Evolutionary conservation across 169 alveolate species (phyloP), one percentile per base, ranked within the genome.

Genomic region (Plasmodium gaboni): DNA sequence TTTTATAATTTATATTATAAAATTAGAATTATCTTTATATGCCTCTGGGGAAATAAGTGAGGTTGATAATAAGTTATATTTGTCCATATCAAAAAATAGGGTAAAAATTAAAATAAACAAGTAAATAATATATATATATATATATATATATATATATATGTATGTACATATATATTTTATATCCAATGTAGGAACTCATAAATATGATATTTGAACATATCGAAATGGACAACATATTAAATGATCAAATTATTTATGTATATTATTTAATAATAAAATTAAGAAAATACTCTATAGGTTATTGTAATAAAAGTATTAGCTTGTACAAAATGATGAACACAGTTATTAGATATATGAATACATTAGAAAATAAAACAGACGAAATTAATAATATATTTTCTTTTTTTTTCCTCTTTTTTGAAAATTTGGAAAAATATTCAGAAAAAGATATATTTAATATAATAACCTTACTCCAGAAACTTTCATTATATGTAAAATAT

Each of bases 251-350:
- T 13, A 80, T 80, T 19, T 80, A 80, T 38, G 73, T 80, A 13
- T 80, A 80, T 42, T 80, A 80, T 68, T 68, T 80, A 48, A 68
- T 80, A 80, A 63, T 68, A 3, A 80, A 80, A 61, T 50, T 80
- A 51, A 55, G 83, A 60, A 80, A 80, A 51, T 80, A 80, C 69
- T 50, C 73, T 24, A 5, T 32, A 53, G 90, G 59, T 9, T 55
- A 12, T 55, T 64, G 59, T 15, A 26, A 61, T 44, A 80, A 80
- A 67, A 51, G 46, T 69, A n/a, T 80, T 26, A 80, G 64, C 26
- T 55, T 80, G 42, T 80, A 80, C 51, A 80, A 80, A 80, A 80
- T 80, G 68, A 80, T 80, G 90, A 80, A 68, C 65, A 72, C 83
- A 2, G 83, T 80, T 10, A 80, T 80, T 71, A 68, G 69, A 61